phyloP scores from a whole-genome alignment of 169 alveolate genomes.

The Plasmodium fragile region DNA sequence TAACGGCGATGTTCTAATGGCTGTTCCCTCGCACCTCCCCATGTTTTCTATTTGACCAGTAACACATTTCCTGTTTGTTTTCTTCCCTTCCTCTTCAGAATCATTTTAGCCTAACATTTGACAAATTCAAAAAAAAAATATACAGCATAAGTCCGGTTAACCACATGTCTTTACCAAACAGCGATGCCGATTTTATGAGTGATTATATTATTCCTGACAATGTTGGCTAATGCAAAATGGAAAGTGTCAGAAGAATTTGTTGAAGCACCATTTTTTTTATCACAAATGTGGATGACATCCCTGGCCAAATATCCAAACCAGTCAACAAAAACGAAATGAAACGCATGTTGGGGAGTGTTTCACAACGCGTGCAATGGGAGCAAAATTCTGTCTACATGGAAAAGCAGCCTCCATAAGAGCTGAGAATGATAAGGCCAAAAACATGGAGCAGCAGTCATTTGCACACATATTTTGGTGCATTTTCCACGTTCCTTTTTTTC shows the following conservation, averaged over 20 bases:
- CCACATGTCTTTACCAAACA: constrained; percentile 4
- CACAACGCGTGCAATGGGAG: background rate
- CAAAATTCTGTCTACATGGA: background rate
- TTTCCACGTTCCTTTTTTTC: background rate
- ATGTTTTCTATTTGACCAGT: background rate
- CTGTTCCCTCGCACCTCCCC: background rate
- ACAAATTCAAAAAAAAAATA: constrained; percentile 35
- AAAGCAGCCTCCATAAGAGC: background rate
- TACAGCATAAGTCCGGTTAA: constrained; percentile 10
- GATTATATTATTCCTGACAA: constrained; percentile 8
- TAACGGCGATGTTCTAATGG: background rate
- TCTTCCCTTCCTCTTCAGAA: constrained; percentile 27
- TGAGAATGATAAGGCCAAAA: background rate
- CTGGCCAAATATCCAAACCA: background rate
- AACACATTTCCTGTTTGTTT: background rate
- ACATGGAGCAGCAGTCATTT: background rate
- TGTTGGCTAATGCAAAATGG: constrained; percentile 7
- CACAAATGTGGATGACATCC: background rate
- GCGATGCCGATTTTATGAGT: constrained; percentile 4
- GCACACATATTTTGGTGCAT: background rate
- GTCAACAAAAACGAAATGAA: background rate
- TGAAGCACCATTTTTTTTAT: background rate
- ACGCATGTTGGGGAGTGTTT: background rate
- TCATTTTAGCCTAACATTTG: constrained; percentile 45
- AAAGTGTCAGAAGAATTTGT: background rate